Evolutionary conservation across 208 protist genomes (phyloP).

Genomic region (Leishmania gerbilli): DNA sequence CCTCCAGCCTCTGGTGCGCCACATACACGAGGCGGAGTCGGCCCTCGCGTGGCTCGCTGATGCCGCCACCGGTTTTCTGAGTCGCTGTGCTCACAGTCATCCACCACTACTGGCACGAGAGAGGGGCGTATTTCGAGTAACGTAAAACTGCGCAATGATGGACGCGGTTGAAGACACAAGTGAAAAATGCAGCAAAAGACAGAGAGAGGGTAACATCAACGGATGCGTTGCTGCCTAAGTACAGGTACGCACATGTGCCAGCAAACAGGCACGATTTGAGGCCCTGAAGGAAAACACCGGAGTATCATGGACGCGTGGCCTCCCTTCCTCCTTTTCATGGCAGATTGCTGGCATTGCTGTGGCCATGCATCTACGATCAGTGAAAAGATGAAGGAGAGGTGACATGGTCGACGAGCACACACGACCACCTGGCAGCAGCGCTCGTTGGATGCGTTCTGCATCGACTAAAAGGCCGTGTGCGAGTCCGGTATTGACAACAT

Average conservation of each 20-base stretch:
- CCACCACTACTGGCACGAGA: not conserved
- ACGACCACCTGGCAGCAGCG: not conserved
- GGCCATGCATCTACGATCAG: not conserved
- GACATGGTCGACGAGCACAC: not conserved
- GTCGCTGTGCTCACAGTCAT: conserved; percentile 9
- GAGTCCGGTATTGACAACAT: not conserved
- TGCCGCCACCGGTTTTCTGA: conserved; percentile 1
- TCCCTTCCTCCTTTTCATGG: not conserved
- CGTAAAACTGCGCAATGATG: not conserved
- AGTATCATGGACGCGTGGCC: not conserved
- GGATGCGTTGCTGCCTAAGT: not conserved
- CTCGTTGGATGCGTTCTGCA: not conserved
- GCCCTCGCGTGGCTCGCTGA: conserved; percentile 9
- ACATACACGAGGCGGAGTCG: conserved; percentile 32
- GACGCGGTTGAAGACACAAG: not conserved
- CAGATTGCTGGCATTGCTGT: not conserved
- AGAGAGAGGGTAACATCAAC: not conserved
- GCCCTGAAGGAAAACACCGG: not conserved
- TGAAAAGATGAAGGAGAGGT: not conserved
- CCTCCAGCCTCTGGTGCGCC: conserved; percentile 41
- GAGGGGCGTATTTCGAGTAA: not conserved
- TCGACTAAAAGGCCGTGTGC: not conserved
- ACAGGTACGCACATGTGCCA: not conserved
- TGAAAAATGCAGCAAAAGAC: not conserved
- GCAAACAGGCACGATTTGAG: not conserved